These are phyloP conservation scores for Lachnellula arida DNA, from an alignment of 2,329 filamentous ascomycete genomes.

Conservation along the genomic window DNA sequence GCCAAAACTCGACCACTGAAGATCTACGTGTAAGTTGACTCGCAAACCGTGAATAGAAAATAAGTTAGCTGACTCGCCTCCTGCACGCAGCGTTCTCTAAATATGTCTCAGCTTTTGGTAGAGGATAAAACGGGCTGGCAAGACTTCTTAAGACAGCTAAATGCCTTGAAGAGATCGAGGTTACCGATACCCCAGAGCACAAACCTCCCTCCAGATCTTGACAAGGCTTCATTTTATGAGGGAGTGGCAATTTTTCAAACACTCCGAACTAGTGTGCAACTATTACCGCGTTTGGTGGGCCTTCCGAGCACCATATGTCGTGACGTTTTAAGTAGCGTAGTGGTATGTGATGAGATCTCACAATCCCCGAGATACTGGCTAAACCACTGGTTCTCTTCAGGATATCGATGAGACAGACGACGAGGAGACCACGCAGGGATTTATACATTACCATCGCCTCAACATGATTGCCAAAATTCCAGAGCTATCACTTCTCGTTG, in stretches of 20 bases:
- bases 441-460: slow-evolving; percentile 44
- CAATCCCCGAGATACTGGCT: not conserved
- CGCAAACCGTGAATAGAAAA: too few species aligned
- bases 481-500: slow-evolving; percentile 63
- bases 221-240: not conserved
- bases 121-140: too few species aligned
- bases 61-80: too few species aligned
- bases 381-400: not conserved
- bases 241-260: not conserved
- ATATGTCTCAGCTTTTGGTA: too few species aligned
- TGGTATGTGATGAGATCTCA: slow-evolving; percentile 1
- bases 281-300: not conserved
- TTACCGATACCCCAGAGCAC: not conserved
- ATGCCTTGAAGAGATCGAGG: too few species aligned
- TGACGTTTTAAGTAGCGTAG: not conserved
- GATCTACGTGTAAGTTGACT: too few species aligned
- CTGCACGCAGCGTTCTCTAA: too few species aligned
- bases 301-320: not conserved
- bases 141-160: too few species aligned
- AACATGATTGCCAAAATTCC: slow-evolving; percentile 62
- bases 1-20: too few species aligned
- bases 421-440: not conserved
- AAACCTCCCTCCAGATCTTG: not conserved
- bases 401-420: not conserved
- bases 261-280: not conserved